Conservation (phyloP, 495 filamentous ascomycete genomes). For the Aspergillus sclerotiicarbonarius region DNA sequence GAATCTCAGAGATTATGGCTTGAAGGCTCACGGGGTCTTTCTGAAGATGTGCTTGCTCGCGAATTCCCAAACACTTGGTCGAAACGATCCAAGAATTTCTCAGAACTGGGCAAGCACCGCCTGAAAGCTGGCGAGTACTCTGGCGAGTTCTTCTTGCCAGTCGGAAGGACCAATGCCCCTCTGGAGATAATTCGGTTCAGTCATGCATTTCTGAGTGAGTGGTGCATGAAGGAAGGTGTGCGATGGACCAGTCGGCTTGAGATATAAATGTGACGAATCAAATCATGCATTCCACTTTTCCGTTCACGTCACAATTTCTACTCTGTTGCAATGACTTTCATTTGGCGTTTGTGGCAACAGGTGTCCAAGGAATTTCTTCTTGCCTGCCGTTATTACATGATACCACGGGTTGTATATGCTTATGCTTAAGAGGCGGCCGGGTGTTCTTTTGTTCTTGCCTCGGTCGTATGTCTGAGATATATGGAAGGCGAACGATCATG, state of each 20-base stretch:
- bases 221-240: slow-evolving; percentile 43
- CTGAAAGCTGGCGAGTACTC: slow-evolving; percentile 41
- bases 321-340: slow-evolving; percentile 13
- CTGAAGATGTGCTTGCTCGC: slow-evolving; percentile 40
- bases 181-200: slow-evolving; percentile 50
- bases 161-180: slow-evolving; percentile 39
- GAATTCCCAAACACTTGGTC: slow-evolving; percentile 51
- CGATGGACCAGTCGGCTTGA: slow-evolving; percentile 39
- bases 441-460: slow-evolving; percentile 5
- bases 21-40: slow-evolving; percentile 41
- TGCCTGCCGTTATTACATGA: slow-evolving; percentile 27
- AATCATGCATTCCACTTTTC: neutral
- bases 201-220: slow-evolving; percentile 44
- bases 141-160: slow-evolving; percentile 42
- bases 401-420: slow-evolving; percentile 35
- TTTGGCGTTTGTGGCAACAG: slow-evolving; percentile 20
- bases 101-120: slow-evolving; percentile 34
- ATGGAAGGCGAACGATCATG: too few relatives aligned
- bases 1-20: slow-evolving; percentile 46
- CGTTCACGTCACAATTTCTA: neutral
- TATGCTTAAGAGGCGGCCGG: slow-evolving; percentile 6
- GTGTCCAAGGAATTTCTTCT: slow-evolving; percentile 13
- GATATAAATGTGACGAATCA: slow-evolving; percentile 19
- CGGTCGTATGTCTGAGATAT: slow-evolving; percentile 11
- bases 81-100: slow-evolving; percentile 34